Evolutionary conservation across 192 early-diverging fungal species (phyloP).

Genomic region (Geranomyces variabilis): DNA sequence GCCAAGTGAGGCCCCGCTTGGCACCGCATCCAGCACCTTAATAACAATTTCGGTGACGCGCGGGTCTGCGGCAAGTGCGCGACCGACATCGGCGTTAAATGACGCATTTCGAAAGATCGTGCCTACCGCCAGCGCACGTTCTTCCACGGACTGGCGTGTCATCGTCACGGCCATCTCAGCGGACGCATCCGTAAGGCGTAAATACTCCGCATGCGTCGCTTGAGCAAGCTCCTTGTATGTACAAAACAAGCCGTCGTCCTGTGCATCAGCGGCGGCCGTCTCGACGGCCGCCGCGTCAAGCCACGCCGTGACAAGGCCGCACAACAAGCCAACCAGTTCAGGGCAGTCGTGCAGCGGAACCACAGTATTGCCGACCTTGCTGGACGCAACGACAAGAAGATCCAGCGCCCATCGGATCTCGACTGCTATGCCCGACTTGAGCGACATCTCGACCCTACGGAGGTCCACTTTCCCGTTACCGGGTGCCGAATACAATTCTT

Average conservation of each 20-base stretch:
- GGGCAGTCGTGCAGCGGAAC: slow-evolving; percentile 5
- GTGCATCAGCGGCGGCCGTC: background rate
- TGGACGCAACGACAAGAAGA: slow-evolving; percentile 47
- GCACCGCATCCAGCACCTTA: background rate
- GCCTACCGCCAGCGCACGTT: background rate
- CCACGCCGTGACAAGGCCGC: background rate
- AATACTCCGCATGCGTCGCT: background rate
- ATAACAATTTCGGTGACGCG: background rate
- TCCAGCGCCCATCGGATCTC: slow-evolving; percentile 79
- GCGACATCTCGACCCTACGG: slow-evolving; percentile 75
- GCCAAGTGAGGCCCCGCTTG: slow-evolving; percentile 23
- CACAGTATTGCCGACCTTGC: background rate
- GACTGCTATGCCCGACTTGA: slow-evolving; percentile 74
- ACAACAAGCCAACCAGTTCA: background rate
- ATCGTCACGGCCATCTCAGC: background rate
- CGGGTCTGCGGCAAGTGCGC: background rate
- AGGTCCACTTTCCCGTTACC: slow-evolving; percentile 58
- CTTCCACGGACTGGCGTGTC: background rate
- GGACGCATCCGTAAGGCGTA: background rate
- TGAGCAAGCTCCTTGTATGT: slow-evolving; percentile 2
- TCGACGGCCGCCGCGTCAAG: background rate
- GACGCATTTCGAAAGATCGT: background rate
- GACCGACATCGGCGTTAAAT: slow-evolving; percentile 1
- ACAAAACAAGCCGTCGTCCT: background rate
- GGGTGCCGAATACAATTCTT: slow-evolving; percentile 16